phyloP scores from a whole-genome alignment of 305 asterid genomes.

The Withania somnifera region DNA sequence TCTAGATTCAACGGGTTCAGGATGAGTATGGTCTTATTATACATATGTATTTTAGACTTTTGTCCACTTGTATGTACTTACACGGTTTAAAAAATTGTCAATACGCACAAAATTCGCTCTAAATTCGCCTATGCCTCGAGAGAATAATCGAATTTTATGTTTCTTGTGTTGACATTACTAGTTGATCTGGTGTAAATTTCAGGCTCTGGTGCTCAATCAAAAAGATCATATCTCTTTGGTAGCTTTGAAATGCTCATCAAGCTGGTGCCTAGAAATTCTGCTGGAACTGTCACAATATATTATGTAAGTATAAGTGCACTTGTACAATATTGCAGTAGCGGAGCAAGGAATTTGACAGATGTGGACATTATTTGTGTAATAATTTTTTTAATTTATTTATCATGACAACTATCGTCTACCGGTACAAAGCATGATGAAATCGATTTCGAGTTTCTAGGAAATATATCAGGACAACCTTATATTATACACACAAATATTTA shows the following conservation, averaged over 20 bases:
- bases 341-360: too few relatives aligned
- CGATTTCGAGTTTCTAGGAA: slow-evolving; percentile 77
- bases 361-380: not conserved
- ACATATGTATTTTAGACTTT: not conserved
- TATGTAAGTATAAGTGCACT: slow-evolving; percentile 32
- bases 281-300: slow-evolving; percentile 69
- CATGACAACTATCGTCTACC: slow-evolving; percentile 40
- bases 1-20: not conserved
- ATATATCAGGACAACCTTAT: slow-evolving; percentile 55
- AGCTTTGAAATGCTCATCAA: slow-evolving; percentile 60
- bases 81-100: not conserved
- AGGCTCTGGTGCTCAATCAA: slow-evolving; percentile 62
- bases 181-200: not conserved
- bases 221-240: slow-evolving; percentile 44
- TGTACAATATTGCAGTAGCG: too few relatives aligned
- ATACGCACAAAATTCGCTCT: not conserved
- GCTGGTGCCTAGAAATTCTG: slow-evolving; percentile 55
- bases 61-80: not conserved
- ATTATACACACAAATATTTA: slow-evolving; percentile 57
- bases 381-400: not conserved
- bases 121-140: not conserved
- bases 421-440: slow-evolving; percentile 65
- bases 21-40: not conserved
- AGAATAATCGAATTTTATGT: not conserved
- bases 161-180: not conserved